Base-by-base conservation (phyloP, 768 basidiomycete genomes). In the Leccinum longicurvipes region DNA sequence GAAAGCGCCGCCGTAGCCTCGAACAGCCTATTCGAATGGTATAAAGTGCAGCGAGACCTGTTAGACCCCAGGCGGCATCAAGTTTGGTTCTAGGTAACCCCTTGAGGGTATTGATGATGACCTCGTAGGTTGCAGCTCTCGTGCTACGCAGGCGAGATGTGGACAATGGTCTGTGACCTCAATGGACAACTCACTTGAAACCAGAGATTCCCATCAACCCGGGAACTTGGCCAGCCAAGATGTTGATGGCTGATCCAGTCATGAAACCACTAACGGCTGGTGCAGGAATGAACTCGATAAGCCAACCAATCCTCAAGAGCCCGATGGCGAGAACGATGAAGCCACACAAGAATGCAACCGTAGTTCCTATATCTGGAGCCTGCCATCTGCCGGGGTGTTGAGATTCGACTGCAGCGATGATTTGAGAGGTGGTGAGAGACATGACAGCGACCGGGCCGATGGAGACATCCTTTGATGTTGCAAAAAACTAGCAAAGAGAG, bases 381-480 rank as follows among this genome's bases (percentile, higher is more conserved):
- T 73, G 62, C 82, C 84, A 96, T 62, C 76, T 65, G n/a, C 72
- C 73, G 1, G 82, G 86, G 62, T 84, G 74, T 10, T 69, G 63
- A 0, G 74, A 63, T 44, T 87, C 65, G 51, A 97, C 83, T 32
- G 80, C 71, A 14, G 79, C 74, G 67, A 98, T 90, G 60, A 98
- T 85, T 68, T 91, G 84, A 8, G 91, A 81, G 17, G 86, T 83
- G 19, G 90, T 89, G 50, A 97, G 80, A 2, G 93, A 95, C 94
- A 99, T 97, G 68, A 99, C 96, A 8, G 97, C 96, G 62, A 98
- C 96, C 2, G 97, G 97, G 49, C 97, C 97, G 62, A 99, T 98
- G n/a, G 93, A 95, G 41, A 99, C 91, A 77, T 99, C 97, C 72
- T 98, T 98, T 27, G 92, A 92, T 0, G 97, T 98, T 23, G 94